Percentiles rank a stretch among this genome's conserved stretches.
Evolutionary conservation across 2,329 filamentous ascomycete species (phyloP).

Genomic region (Harringtonia lauricola): DNA sequence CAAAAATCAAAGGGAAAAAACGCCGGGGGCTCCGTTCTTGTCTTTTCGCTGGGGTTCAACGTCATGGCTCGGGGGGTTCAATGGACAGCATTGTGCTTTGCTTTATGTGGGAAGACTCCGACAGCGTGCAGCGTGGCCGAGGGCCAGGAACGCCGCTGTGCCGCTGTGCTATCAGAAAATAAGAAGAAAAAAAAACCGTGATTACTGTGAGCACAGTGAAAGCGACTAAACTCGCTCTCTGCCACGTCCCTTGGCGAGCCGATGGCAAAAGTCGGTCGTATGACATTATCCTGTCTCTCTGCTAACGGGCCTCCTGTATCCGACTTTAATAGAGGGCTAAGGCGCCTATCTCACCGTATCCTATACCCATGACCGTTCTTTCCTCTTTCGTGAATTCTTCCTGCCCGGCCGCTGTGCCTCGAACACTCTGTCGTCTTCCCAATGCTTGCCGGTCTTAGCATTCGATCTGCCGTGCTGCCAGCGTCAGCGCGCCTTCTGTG

Average conservation of each 20-base stretch:
- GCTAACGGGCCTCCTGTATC: not conserved
- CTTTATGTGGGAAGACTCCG: conserved; percentile 11
- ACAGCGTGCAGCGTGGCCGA: conserved; percentile 1
- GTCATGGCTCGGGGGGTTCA: conserved; percentile 49
- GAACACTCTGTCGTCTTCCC: not conserved
- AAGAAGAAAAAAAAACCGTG: not conserved
- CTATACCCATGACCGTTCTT: not conserved
- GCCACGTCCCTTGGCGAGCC: not conserved
- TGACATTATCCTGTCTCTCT: not conserved
- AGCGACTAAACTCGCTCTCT: not conserved
- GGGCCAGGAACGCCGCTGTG: not conserved
- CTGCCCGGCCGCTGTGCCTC: not conserved
- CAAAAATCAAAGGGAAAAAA: conserved; percentile 2
- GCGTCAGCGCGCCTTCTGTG: not conserved
- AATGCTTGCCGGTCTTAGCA: not conserved
- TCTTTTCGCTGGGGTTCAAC: conserved; percentile 2
- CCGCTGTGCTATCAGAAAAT: not conserved
- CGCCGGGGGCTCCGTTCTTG: conserved; percentile 3
- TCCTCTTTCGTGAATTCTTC: not conserved
- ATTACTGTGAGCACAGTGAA: not conserved
- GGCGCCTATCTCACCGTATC: not conserved
- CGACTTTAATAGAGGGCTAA: too few species aligned
- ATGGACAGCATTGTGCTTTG: conserved; percentile 49
- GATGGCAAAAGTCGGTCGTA: not conserved
- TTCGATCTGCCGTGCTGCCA: conserved; percentile 26